A percentile compares a stretch with the other conserved stretches of the same genome.
These are phyloP conservation scores for Dendrobium huoshanense DNA, from an alignment of 106 monocot genomes.

Conservation along the genomic window DNA sequence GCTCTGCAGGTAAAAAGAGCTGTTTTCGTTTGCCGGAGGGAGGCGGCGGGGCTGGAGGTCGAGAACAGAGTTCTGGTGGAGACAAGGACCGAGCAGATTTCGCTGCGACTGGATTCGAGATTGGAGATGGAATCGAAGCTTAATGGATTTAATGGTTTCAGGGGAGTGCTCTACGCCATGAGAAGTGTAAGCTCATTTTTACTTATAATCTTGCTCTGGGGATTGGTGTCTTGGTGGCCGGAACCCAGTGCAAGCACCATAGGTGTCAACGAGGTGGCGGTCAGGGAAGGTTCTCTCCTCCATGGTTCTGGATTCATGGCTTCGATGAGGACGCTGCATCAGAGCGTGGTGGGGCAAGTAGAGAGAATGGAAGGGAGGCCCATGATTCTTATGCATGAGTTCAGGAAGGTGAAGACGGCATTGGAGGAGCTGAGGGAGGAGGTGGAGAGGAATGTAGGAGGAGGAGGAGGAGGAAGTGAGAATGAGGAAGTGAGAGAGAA, in stretches of 20 bases:
- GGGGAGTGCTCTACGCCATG: slow-evolving; percentile 49
- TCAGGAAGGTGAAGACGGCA: slow-evolving; percentile 20
- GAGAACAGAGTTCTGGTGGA: slow-evolving; percentile 45
- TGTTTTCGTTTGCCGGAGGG: slow-evolving; percentile 32
- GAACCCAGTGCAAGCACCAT: no score
- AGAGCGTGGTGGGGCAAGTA: slow-evolving; percentile 31
- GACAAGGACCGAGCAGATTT: slow-evolving; percentile 28
- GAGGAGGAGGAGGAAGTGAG: slow-evolving; percentile 12
- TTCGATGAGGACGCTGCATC: slow-evolving; percentile 36
- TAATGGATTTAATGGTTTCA: slow-evolving; percentile 54
- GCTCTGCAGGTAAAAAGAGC: slow-evolving; percentile 28
- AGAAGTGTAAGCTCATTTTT: slow-evolving; percentile 40
- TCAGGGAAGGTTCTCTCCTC: slow-evolving; percentile 15
- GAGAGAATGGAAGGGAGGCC: slow-evolving; percentile 19
- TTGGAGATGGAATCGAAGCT: slow-evolving; percentile 38
- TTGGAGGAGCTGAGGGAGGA: slow-evolving; percentile 27
- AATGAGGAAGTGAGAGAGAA: no score
- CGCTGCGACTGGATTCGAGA: slow-evolving; percentile 34
- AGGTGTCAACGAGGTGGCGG: neutral
- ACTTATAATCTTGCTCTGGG: slow-evolving; percentile 34
- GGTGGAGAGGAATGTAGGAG: slow-evolving; percentile 12
- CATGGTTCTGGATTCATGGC: slow-evolving; percentile 29
- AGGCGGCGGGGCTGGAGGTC: slow-evolving; percentile 38
- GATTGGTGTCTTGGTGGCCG: slow-evolving; percentile 38
- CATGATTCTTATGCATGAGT: slow-evolving; percentile 43